Conservation (phyloP, 352 stramenopile genomes). For the Globisporangium middletonii region DNA sequence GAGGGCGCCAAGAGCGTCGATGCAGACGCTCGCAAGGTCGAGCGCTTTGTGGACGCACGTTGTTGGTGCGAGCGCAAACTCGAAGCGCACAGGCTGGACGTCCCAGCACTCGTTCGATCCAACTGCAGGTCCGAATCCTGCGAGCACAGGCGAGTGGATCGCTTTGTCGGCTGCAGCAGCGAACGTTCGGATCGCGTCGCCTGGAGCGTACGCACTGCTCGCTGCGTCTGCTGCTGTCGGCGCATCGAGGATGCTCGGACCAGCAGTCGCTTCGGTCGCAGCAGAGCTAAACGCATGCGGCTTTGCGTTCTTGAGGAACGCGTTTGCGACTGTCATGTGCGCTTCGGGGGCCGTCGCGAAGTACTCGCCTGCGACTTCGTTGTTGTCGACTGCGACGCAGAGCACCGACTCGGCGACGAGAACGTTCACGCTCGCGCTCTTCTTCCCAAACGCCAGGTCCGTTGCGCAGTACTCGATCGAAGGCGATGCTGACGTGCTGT, state of each 20-base stretch:
- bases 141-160: slow-evolving; percentile 16
- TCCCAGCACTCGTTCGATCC: slow-evolving; percentile 26
- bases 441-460: slow-evolving; percentile 23
- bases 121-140: slow-evolving; percentile 11
- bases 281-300: slow-evolving; percentile 18
- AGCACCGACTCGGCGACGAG: slow-evolving; percentile 40
- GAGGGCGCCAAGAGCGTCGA: slow-evolving; percentile 4
- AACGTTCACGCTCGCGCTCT: slow-evolving; percentile 19
- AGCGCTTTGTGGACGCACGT: slow-evolving; percentile 12
- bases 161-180: slow-evolving; percentile 1
- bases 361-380: slow-evolving; percentile 34
- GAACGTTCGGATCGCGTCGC: slow-evolving; percentile 32
- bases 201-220: slow-evolving; percentile 16
- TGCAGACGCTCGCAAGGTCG: slow-evolving; percentile 14
- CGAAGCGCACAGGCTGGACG: slow-evolving; percentile 21
- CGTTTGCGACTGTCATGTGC: slow-evolving; percentile 23
- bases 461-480: slow-evolving; percentile 40
- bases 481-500: neutral
- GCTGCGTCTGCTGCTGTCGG: neutral
- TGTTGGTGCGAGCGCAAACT: slow-evolving; percentile 2
- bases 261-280: neutral
- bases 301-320: slow-evolving; percentile 38
- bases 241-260: neutral
- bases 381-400: slow-evolving; percentile 45
- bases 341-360: slow-evolving; percentile 21